phyloP scores from a whole-genome alignment of 1,139 yeast genomes.

The Suhomyces wounanorum region DNA sequence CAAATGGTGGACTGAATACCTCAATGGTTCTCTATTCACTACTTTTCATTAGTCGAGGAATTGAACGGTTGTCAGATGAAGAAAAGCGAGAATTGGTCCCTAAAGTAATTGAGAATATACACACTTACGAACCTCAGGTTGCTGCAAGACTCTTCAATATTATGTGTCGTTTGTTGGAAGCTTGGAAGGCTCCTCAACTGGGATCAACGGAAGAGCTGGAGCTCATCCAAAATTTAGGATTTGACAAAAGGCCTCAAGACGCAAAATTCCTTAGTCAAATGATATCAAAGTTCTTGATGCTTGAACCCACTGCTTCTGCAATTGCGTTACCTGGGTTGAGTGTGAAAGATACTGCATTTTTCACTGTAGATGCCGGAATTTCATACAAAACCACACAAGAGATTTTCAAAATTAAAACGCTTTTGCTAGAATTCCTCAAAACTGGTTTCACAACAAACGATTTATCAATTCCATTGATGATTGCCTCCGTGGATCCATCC shows the following conservation, averaged over 20 bases:
- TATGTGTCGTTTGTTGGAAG: constrained; percentile 53
- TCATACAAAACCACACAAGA: constrained; percentile 51
- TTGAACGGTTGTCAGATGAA: constrained; percentile 47
- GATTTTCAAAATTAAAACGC: constrained; percentile 46
- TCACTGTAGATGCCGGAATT: constrained; percentile 70
- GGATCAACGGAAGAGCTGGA: constrained; percentile 46
- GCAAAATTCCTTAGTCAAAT: constrained; percentile 45
- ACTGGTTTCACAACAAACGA: constrained; percentile 42
- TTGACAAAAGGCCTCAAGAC: constrained; percentile 34
- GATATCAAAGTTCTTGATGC: constrained; percentile 57
- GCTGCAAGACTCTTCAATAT: constrained; percentile 65
- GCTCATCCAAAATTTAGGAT: constrained; percentile 30
- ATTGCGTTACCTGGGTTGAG: constrained; percentile 64
- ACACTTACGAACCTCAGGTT: constrained; percentile 36
- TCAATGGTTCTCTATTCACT: constrained; percentile 66
- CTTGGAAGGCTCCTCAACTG: constrained; percentile 53
- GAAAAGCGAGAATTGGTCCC: constrained; percentile 50
- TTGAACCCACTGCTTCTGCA: constrained; percentile 43
- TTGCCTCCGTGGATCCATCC: constrained; percentile 65
- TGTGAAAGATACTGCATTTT: constrained; percentile 54
- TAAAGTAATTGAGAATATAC: constrained; percentile 47
- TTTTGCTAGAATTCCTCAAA: constrained; percentile 37
- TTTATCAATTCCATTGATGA: constrained; percentile 49
- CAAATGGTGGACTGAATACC: constrained; percentile 42
- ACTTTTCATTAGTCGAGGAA: constrained; percentile 65